Base-by-base conservation (phyloP, 805 yeast genomes). In the Candida montana region DNA sequence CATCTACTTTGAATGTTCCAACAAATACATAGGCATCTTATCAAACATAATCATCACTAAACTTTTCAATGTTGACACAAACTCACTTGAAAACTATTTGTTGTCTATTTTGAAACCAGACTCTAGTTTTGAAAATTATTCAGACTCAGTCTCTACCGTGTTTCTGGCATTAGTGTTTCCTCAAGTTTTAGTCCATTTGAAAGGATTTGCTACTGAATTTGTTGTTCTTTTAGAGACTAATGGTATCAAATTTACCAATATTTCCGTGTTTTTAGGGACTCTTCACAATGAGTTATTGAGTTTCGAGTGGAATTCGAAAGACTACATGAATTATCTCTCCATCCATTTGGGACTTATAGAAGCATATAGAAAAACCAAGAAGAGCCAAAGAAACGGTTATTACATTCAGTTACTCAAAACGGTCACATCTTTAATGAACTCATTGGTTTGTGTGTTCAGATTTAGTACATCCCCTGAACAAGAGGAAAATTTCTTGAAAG, bases 21-120 rank as follows among this genome's bases (percentile, higher is more conserved):
- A 63, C 4, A 59, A 58, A 30, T 52, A 71, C 18, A 50, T 52
- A 11, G 55, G 59, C 21, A 55, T 66, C 1, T 46, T 74, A 5
- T 54, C 74, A 2, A 54, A 61, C 12, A 55, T 67, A 7, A 61
- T 72, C 35, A 59, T 72, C 4, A 55, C 67, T 4, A 63, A 56
- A 38, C 33, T 55, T 1, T 47, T 56, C 34, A 53, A 45, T 7
- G 36, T 36, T 16, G 62, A 54, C 10, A 48, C 57, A 11, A 38
- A 38, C 15, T 30, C 48, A 1, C 32, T 55, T 4, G 58, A 56
- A 20, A n/a, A 33, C 4, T 58, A 55, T 32, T 32, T 56, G 18
- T 30, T 39, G 3, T 32, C 47, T 0, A 30, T 57, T 7, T 26
- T 54, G 5, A 36, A 43, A 5, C 15, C n/a, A 3, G 53, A 51